A percentile compares a stretch with the other conserved stretches of the same genome.
These are phyloP conservation scores for Talaromyces piceae DNA, from an alignment of 2,329 filamentous ascomycete genomes.

Conservation along the genomic window DNA sequence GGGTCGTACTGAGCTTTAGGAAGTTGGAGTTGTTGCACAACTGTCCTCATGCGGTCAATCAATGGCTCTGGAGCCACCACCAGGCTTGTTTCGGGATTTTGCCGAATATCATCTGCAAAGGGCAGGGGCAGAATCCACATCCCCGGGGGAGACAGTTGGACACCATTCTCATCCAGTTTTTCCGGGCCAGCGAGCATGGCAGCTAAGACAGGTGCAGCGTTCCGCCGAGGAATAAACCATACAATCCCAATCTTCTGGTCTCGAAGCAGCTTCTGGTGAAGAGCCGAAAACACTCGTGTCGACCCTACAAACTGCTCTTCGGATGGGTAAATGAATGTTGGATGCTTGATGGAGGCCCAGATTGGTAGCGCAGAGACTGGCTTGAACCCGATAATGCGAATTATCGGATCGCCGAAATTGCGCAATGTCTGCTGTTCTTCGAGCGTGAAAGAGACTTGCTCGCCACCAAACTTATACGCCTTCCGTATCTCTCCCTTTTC, in stretches of 20 bases:
- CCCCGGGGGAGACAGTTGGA: slow-evolving; percentile 69
- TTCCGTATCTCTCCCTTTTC: slow-evolving; percentile 78
- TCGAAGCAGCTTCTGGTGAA: slow-evolving; percentile 78
- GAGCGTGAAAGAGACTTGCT: slow-evolving; percentile 75
- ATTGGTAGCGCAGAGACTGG: slow-evolving; percentile 63
- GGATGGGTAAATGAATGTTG: slow-evolving; percentile 87
- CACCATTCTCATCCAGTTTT: slow-evolving; percentile 55
- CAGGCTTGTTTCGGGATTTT: slow-evolving; percentile 56
- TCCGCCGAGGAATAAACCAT: slow-evolving; percentile 80
- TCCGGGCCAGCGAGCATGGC: slow-evolving; percentile 73
- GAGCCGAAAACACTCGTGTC: slow-evolving; percentile 81
- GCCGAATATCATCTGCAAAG: slow-evolving; percentile 79
- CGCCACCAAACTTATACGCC: slow-evolving; percentile 92
- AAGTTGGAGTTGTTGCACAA: slow-evolving; percentile 80
- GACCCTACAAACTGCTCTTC: slow-evolving; percentile 87
- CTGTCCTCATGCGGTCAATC: slow-evolving; percentile 70
- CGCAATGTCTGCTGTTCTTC: slow-evolving; percentile 75
- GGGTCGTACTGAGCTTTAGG: slow-evolving; percentile 82
- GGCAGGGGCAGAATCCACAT: slow-evolving; percentile 85
- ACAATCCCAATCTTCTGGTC: slow-evolving; percentile 75
- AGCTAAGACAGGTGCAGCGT: slow-evolving; percentile 70
- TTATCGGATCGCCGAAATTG: slow-evolving; percentile 71
- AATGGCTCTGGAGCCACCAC: slow-evolving; percentile 60
- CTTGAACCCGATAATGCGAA: slow-evolving; percentile 93
- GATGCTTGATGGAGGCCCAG: slow-evolving; percentile 80